Conservation (phyloP, 31 red algal genomes). For the Pterothamnion heteromorphum region DNA sequence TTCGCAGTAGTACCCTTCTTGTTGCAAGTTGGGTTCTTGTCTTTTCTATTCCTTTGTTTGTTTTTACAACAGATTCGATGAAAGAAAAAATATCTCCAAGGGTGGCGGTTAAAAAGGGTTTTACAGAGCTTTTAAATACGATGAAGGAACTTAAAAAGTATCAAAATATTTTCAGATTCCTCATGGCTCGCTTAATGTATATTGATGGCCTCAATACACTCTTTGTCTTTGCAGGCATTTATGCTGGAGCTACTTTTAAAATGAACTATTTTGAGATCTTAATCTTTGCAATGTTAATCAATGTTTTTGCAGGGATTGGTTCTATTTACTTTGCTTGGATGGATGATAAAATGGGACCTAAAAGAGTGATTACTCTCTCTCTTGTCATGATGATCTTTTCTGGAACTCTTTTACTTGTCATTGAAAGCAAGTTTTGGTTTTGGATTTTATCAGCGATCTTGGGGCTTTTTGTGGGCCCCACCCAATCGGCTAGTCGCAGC, state of each 20-base stretch:
- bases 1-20: background rate
- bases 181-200: background rate
- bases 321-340: background rate
- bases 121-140: background rate
- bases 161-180: background rate
- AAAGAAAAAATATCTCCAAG: background rate
- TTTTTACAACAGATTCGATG: background rate
- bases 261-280: background rate
- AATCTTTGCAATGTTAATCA: background rate
- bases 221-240: background rate
- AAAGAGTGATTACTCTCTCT: background rate
- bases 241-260: background rate
- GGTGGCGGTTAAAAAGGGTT: background rate
- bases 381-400: background rate
- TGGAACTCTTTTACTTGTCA: background rate
- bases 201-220: background rate
- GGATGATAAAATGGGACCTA: background rate
- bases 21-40: background rate
- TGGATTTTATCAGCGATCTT: background rate
- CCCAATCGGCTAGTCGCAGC: background rate
- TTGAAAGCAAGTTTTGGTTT: background rate
- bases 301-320: background rate
- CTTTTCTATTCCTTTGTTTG: background rate
- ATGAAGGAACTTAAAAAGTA: background rate
- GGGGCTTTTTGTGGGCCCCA: conserved; percentile 1